A percentile compares a stretch with the other conserved stretches of the same genome.
phyloP scores from a whole-genome alignment of 441 rosid genomes.

The Arabidopsis lyrata region DNA sequence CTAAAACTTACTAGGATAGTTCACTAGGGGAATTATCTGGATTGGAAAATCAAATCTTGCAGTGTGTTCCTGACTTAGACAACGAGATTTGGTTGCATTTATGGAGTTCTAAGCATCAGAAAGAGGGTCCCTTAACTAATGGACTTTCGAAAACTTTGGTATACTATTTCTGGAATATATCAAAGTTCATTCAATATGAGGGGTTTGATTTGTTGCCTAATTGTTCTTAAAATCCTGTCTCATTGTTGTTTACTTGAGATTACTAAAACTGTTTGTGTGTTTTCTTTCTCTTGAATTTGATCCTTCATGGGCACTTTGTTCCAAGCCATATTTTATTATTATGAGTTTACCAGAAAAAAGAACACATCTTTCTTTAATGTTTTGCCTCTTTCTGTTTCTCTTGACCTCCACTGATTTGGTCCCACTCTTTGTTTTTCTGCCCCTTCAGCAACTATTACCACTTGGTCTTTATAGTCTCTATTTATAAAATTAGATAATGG shows the following conservation, averaged over 20 bases:
- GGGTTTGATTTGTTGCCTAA: conserved; percentile 6
- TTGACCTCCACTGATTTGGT: conserved; percentile 46
- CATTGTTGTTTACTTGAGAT: conserved; percentile 5
- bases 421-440: conserved; percentile 44
- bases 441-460: conserved; percentile 37
- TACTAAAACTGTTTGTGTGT: conserved; percentile 16
- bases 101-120: conserved; percentile 40
- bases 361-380: conserved; percentile 35
- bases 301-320: conserved; percentile 28
- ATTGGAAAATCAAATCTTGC: conserved; percentile 17
- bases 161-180: background rate
- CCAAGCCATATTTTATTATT: conserved; percentile 27
- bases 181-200: background rate
- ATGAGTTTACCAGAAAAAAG: conserved; percentile 35
- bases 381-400: conserved; percentile 38
- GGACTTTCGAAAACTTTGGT: conserved; percentile 30
- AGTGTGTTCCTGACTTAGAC: conserved; percentile 40
- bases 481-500: conserved; percentile 30
- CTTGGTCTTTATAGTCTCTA: conserved; percentile 31
- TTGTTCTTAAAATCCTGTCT: conserved; percentile 22
- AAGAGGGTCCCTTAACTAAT: conserved; percentile 35
- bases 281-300: conserved; percentile 23
- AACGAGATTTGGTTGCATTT: conserved; percentile 38
- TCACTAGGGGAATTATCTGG: conserved; percentile 6
- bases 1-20: background rate